A percentile compares a stretch with the other conserved stretches of the same genome.
Conservation (phyloP, 2,329 filamentous ascomycete genomes). For the Aureobasidium sp. region DNA sequence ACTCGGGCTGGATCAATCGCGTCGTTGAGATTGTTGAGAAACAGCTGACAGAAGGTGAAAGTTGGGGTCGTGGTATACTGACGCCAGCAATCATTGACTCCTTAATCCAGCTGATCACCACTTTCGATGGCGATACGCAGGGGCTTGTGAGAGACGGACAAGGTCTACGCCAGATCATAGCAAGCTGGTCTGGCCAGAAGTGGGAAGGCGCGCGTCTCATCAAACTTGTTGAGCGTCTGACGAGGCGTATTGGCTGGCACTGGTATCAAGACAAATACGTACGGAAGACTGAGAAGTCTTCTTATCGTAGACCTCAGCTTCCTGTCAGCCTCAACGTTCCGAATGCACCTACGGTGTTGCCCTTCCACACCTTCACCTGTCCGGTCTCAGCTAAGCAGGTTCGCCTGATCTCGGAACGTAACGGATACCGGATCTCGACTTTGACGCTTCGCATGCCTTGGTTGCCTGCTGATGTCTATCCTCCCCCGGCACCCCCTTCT, state of each 20-base stretch:
- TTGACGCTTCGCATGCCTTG: conserved; percentile 81
- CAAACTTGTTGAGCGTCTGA: conserved; percentile 75
- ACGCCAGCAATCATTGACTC: conserved; percentile 34
- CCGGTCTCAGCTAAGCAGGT: conserved; percentile 88
- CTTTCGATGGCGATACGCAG: conserved; percentile 28
- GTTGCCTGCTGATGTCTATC: conserved; percentile 73
- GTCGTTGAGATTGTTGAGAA: conserved; percentile 87
- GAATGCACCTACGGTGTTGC: conserved; percentile 84
- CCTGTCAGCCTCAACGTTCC: conserved; percentile 70
- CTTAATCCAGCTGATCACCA: conserved; percentile 40
- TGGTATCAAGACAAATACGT: conserved; percentile 84
- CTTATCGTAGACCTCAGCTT: conserved; percentile 66
- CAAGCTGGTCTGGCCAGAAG: conserved; percentile 60
- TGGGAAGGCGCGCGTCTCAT: conserved; percentile 88
- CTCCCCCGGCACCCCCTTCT: conserved; percentile 74
- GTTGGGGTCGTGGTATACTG: conserved; percentile 73
- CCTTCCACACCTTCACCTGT: conserved; percentile 96
- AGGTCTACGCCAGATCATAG: conserved; percentile 32
- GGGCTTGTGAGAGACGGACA: conserved; percentile 31
- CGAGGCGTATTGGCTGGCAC: conserved; percentile 68
- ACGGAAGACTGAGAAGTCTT: conserved; percentile 46
- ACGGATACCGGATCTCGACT: conserved; percentile 85
- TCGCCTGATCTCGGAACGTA: conserved; percentile 88
- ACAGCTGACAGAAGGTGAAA: conserved; percentile 77
- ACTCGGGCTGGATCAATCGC: conserved; percentile 75